Evolutionary conservation across 2,329 filamentous ascomycete genomes (phyloP), one percentile per base, ranked within the genome.

Genomic region (Allantophomopsis cytisporea): DNA sequence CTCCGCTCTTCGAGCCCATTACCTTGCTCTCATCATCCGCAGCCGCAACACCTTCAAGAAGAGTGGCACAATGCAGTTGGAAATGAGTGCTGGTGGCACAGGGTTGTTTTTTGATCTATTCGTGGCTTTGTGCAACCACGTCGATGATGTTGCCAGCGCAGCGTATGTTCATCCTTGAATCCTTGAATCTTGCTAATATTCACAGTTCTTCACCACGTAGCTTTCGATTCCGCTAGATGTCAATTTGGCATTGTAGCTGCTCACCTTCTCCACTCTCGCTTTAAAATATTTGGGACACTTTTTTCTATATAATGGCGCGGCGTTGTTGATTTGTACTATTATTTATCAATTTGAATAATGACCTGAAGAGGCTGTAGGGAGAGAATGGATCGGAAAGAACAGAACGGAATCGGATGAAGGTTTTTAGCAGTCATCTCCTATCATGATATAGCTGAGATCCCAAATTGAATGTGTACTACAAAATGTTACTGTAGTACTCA

Each of bases 51-150:
- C 86, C 56, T 95, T 96, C 65, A 95, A 94, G 80, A 80, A 83
- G 65, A 94, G 87, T 69, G 88, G 88, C 65, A 95, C 88, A 63
- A 94, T 95, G 87, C 88, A 95, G 74, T 81, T 83, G 68, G 88
- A 95, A 70, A 95, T 96, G 88, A 85, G 94, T 70, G 78, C 78
- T 63, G 87, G 88, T 61, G 87, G 72, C 56, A 73, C 76, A 65
- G 88, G 88, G 72, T 73, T 95, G 66, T 95, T 91, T 73, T 96
- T 96, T 68, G 88, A 95, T 72, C 71, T 96, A 63, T 96, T 95
- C 63, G 88, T 95, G 59, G 88, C 88, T 55, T 84, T 95, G 81
- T 94, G 86, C 72, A 95, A 94, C 67, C 88, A 94, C 69, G 82
- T 95, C 57, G 88, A 95, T 73, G 88, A 95, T 51, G 70, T 79